Percentiles rank a stretch among this genome's conserved stretches.
These are phyloP conservation scores for Alternaria brassicicola DNA, from an alignment of 2,329 filamentous ascomycete species.

Conservation along the genomic window DNA sequence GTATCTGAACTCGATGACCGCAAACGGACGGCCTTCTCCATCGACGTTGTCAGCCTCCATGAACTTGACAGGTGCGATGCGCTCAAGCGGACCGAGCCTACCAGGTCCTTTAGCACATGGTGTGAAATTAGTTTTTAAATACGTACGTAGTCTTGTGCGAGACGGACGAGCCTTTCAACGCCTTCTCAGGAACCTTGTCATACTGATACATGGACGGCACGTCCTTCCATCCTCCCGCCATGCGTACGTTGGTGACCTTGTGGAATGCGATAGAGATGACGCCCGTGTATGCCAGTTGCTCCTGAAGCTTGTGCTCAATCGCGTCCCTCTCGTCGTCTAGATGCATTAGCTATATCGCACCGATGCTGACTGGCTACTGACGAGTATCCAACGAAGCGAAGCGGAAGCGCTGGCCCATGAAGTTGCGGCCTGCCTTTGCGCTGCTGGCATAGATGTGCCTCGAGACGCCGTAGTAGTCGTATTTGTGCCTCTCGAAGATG, in stretches of 20 bases:
- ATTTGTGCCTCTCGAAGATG: neutral
- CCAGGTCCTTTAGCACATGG: neutral
- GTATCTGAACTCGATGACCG: slow-evolving; percentile 22
- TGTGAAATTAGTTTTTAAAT: neutral
- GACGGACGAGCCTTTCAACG: slow-evolving; percentile 7
- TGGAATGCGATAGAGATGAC: slow-evolving; percentile 5
- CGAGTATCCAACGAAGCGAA: slow-evolving; percentile 4
- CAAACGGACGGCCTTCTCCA: slow-evolving; percentile 10
- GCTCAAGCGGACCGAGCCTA: slow-evolving; percentile 3
- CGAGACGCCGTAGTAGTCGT: neutral
- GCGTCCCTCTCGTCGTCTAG: neutral
- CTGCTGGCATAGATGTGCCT: neutral
- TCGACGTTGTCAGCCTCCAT: slow-evolving; percentile 5
- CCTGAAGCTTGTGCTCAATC: neutral
- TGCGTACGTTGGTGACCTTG: neutral
- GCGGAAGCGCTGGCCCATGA: slow-evolving; percentile 6
- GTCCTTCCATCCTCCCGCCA: neutral
- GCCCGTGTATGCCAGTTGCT: neutral
- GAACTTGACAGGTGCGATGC: slow-evolving; percentile 3
- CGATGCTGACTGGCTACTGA: neutral
- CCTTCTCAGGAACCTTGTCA: slow-evolving; percentile 10
- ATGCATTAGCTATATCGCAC: neutral
- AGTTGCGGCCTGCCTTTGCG: neutral
- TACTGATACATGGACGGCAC: slow-evolving; percentile 1
- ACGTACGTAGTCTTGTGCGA: slow-evolving; percentile 10